phyloP scores from a whole-genome alignment of 2,329 filamentous ascomycete species.

The Monilinia fructigena region DNA sequence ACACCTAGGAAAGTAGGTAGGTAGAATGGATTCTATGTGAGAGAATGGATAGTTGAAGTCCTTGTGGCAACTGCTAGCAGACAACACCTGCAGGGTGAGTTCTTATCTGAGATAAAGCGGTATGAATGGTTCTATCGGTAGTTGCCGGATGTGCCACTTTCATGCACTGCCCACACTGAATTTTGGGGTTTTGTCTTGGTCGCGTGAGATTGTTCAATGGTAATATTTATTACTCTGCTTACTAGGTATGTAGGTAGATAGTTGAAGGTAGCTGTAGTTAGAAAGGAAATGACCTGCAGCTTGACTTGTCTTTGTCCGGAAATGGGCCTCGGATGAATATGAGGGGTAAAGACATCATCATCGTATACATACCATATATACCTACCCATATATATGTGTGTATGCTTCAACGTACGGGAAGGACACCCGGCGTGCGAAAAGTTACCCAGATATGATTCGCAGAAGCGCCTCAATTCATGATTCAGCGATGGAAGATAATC shows the following conservation, averaged over 20 bases:
- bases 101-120: conserved; percentile 17
- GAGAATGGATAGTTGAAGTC: neutral
- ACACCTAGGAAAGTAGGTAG: too few relatives aligned
- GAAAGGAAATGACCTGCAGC: neutral
- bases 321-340: neutral
- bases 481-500: conserved; percentile 9
- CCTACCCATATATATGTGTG: too few relatives aligned
- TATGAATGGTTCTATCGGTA: conserved; percentile 3
- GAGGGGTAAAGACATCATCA: conserved; percentile 6
- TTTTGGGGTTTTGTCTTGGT: neutral
- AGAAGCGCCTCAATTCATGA: conserved; percentile 4
- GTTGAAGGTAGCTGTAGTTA: too few relatives aligned
- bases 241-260: too few relatives aligned
- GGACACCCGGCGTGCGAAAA: neutral
- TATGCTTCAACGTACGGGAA: neutral
- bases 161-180: neutral
- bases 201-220: neutral
- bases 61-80: neutral
- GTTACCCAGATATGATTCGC: neutral
- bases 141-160: conserved; percentile 6
- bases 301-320: conserved; percentile 19
- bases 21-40: neutral
- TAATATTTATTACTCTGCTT: neutral
- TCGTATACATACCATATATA: too few relatives aligned
- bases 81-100: neutral